phyloP scores from a whole-genome alignment of 805 yeast genomes.

The Candida adriatica region DNA sequence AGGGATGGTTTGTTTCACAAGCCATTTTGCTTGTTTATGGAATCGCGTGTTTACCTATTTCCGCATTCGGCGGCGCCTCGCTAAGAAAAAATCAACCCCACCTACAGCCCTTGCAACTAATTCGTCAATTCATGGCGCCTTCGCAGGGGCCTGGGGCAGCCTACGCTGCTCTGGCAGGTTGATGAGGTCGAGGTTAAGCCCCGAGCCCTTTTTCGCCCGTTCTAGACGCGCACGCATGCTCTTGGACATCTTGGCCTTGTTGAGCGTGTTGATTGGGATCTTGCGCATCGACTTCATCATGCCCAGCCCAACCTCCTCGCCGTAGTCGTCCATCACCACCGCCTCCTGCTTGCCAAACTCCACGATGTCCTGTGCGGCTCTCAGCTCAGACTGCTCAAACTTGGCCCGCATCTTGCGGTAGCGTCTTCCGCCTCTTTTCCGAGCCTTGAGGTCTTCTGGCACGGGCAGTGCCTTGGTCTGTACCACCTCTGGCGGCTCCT shows the following conservation, averaged over 20 bases:
- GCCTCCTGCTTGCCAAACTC: conserved; percentile 74
- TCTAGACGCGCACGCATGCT: conserved; percentile 45
- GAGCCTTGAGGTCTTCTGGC: conserved; percentile 65
- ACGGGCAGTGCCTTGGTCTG: conserved; percentile 60
- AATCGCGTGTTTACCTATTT: conserved; percentile 17
- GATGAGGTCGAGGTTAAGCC: conserved; percentile 18
- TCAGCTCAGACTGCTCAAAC: conserved; percentile 71
- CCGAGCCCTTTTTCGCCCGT: conserved; percentile 5
- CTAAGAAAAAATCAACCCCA: too few species aligned
- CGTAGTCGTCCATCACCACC: conserved; percentile 53
- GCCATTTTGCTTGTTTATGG: too few species aligned
- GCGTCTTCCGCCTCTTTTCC: conserved; percentile 81
- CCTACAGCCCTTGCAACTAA: too few species aligned
- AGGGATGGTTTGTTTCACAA: conserved; percentile 3
- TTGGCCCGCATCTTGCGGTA: conserved; percentile 76
- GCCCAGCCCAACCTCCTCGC: conserved; percentile 81
- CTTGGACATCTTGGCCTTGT: conserved; percentile 55
- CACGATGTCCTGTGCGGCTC: conserved; percentile 79
- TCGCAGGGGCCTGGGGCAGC: neutral
- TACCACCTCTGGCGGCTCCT: conserved; percentile 66
- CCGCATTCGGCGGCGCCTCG: conserved; percentile 13
- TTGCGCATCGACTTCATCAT: conserved; percentile 36
- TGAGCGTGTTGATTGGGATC: conserved; percentile 33
- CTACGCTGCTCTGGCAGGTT: conserved; percentile 4
- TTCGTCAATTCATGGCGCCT: too few species aligned